These are phyloP conservation scores for Acacia confusa DNA, from an alignment of 306 rosid genomes.

Conservation along the genomic window DNA sequence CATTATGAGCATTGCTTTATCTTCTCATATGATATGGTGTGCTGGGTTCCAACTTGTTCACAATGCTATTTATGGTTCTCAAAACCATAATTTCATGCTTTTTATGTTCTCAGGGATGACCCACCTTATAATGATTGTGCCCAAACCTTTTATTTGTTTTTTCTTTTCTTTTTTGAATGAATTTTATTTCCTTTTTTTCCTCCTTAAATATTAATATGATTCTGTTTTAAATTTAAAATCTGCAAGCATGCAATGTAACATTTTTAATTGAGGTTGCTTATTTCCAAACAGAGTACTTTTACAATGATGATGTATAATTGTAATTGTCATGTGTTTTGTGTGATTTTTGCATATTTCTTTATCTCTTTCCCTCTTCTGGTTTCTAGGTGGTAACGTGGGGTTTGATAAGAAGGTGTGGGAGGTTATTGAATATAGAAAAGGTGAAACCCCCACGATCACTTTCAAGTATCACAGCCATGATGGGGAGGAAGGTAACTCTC, in stretches of 20 bases:
- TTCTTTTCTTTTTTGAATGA: too few relatives aligned
- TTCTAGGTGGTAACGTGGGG: slow-evolving; percentile 82
- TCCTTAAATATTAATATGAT: slow-evolving; percentile 10
- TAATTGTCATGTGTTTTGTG: background rate
- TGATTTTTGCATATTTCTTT: background rate
- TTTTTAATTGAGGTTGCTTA: slow-evolving; percentile 1
- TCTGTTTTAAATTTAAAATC: slow-evolving; percentile 3
- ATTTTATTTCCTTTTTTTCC: background rate
- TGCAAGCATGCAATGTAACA: background rate
- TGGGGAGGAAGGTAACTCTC: slow-evolving; percentile 83
- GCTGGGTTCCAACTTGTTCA: background rate
- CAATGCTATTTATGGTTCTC: background rate
- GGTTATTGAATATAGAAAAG: slow-evolving; percentile 61
- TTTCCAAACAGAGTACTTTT: background rate
- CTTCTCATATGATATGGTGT: background rate
- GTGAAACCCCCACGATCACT: slow-evolving; percentile 67
- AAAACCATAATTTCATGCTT: background rate
- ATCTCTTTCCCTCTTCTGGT: background rate
- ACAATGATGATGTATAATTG: background rate
- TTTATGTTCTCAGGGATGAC: slow-evolving; percentile 6
- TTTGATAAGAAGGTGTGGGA: slow-evolving; percentile 90
- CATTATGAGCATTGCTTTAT: background rate
- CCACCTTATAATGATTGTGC: background rate
- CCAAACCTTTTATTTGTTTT: background rate
- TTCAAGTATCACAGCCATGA: slow-evolving; percentile 75